Conservation (phyloP, 495 filamentous ascomycete genomes). For the Penicillium pulvis region DNA sequence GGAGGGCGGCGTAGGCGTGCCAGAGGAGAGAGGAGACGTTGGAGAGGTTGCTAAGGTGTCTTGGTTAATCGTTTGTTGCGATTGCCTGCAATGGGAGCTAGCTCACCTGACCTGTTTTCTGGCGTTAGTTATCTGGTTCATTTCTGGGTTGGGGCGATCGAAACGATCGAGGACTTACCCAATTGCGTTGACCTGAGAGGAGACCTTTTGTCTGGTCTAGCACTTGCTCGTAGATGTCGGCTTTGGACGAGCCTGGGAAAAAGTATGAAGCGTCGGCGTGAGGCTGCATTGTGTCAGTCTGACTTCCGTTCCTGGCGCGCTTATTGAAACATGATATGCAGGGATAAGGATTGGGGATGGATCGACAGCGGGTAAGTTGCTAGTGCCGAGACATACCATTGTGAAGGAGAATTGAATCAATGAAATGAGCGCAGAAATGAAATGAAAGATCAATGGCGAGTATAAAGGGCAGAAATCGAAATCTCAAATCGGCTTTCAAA, state of each 20-base stretch:
- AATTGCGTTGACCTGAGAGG: slow-evolving; percentile 79
- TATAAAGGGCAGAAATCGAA: not conserved
- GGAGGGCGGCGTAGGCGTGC: slow-evolving; percentile 80
- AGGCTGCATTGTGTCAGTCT: slow-evolving; percentile 53
- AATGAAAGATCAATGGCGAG: not conserved
- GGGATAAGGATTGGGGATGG: not conserved
- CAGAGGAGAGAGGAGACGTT: slow-evolving; percentile 84
- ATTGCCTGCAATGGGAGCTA: not conserved
- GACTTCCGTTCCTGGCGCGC: not conserved
- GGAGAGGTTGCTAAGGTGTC: slow-evolving; percentile 68
- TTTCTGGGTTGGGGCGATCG: not conserved
- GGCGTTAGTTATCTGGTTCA: not conserved
- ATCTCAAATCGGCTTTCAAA: not conserved
- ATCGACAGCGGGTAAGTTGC: not conserved
- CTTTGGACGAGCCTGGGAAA: slow-evolving; percentile 62
- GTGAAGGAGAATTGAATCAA: not conserved
- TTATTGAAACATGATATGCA: not conserved
- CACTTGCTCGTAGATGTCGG: slow-evolving; percentile 75
- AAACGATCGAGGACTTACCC: slow-evolving; percentile 58
- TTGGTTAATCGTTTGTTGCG: too few relatives aligned
- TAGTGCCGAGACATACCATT: slow-evolving; percentile 10
- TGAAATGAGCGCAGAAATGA: not conserved
- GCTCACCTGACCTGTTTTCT: not conserved
- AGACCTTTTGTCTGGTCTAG: slow-evolving; percentile 70
- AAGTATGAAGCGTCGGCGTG: slow-evolving; percentile 88